Base-by-base conservation (phyloP, 2,329 filamentous ascomycete genomes). In the Aspergillus ochraceoroseus region DNA sequence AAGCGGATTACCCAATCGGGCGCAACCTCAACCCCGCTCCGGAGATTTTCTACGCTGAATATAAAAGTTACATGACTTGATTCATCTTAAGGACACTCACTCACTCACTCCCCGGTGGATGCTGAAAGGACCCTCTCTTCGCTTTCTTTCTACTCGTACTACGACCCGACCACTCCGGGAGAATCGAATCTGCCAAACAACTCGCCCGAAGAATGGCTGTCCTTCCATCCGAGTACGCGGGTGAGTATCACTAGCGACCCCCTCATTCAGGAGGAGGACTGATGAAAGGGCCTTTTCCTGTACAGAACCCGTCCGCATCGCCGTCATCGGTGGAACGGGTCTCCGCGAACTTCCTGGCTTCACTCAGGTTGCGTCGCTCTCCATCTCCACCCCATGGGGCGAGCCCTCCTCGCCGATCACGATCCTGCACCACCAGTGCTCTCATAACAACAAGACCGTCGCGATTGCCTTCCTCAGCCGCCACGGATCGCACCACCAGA, bases 321-420 rank as follows among this genome's bases (percentile, higher is more conserved):
- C 85, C 63, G 85, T 94, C 40, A 88, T 95, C 54, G 89, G 89
- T 65, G 92, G 92, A 56, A 98, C 92, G 26, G 92, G 92, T 39
- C 83, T 98, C 48, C 81, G 84, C 64, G 82, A 87, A 54, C 83
- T 98, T 52, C 83, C 87, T 18, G 83, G 84, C 67, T 96, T 92
- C 74, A 83, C 80, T 13, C 85, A 87, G 58, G 82, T 94, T 47
- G 89, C 90, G 17, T 77, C 77, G 18, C 71, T 98, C 54, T 82
- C 81, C 55, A 73, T 86, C 40, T 66, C 73, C 26, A 98, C 92
- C 7, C 92, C 92, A 20, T 98, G 92, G 92, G 92, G 92, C 56
- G 65, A 72, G 37, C 86, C 92, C 2, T 82, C 79, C 26, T 80
- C 78, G 1, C 78, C 80, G 14, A 90, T 98, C 68, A 79, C 82